Evolutionary conservation across 352 stramenopile genomes (phyloP).

Genomic region (Discostella stelligera): DNA sequence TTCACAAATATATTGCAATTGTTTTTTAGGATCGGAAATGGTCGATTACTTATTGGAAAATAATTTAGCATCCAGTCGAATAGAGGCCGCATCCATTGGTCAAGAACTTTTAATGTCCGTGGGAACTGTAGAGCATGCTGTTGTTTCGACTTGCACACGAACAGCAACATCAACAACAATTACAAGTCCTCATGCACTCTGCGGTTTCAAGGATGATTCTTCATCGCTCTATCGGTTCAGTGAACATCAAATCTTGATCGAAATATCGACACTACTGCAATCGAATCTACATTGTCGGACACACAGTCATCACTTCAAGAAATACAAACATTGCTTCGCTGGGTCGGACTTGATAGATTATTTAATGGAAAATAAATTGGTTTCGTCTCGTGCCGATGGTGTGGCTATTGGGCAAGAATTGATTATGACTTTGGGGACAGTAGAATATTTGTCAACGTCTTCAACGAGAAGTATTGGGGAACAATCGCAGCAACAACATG

Average conservation of each 20-base stretch:
- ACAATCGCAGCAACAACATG: neutral
- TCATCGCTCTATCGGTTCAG: slow-evolving; percentile 2
- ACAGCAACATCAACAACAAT: neutral
- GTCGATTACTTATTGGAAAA: slow-evolving; percentile 22
- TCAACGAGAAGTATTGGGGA: neutral
- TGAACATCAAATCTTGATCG: neutral
- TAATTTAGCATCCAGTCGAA: slow-evolving; percentile 4
- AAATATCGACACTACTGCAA: neutral
- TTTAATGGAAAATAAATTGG: slow-evolving; percentile 11
- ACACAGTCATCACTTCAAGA: neutral
- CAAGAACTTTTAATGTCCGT: slow-evolving; percentile 6
- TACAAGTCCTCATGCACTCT: neutral
- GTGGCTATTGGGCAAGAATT: slow-evolving; percentile 10
- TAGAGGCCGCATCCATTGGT: slow-evolving; percentile 5
- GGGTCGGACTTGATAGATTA: slow-evolving; percentile 21
- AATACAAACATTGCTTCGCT: slow-evolving; percentile 12
- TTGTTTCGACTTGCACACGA: neutral
- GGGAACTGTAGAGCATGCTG: slow-evolving; percentile 13
- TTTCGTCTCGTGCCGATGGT: neutral
- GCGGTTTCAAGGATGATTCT: neutral
- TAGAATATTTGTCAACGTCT: slow-evolving; percentile 5
- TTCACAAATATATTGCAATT: slow-evolving; percentile 12
- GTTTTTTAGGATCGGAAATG: slow-evolving; percentile 16
- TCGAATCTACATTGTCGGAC: neutral
- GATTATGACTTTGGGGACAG: neutral